A percentile compares a stretch with the other conserved stretches of the same genome.
Evolutionary conservation across 495 filamentous ascomycete genomes (phyloP).

Genomic region (Xylaria bambusicola): DNA sequence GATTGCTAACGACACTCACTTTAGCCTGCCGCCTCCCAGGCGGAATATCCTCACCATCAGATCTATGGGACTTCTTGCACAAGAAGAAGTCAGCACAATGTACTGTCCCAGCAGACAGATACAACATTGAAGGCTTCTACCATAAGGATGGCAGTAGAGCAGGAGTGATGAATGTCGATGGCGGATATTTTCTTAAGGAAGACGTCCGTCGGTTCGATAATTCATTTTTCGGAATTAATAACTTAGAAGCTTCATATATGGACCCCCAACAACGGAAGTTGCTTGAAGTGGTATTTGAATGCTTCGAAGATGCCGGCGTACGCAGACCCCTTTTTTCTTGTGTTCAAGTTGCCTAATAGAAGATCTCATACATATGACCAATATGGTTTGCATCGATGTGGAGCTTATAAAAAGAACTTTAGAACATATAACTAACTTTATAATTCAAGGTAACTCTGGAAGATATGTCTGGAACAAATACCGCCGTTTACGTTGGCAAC

Average conservation of each 20-base stretch:
- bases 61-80: no score
- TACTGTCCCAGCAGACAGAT: constrained; percentile 16
- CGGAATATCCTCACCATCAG: no score
- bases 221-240: constrained; percentile 41
- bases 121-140: constrained; percentile 19
- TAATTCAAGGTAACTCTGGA: no score
- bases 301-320: constrained; percentile 50
- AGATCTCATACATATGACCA: constrained; percentile 50
- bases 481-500: no score
- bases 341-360: no score
- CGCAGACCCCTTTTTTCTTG: no score
- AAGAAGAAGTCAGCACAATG: constrained; percentile 12
- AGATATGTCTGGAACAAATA: no score
- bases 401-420: no score
- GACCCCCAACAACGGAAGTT: constrained; percentile 43
- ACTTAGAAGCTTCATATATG: constrained; percentile 34
- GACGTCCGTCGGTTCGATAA: constrained; percentile 44
- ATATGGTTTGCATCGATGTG: no score
- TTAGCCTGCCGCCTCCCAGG: no score
- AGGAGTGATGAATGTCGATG: constrained; percentile 15
- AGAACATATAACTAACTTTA: no score
- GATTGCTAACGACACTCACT: no score
- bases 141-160: constrained; percentile 28
- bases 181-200: constrained; percentile 42
- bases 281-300: constrained; percentile 43